These are phyloP conservation scores for Haberlea rhodopensis DNA, from an alignment of 257 asterid species.

Conservation along the genomic window DNA sequence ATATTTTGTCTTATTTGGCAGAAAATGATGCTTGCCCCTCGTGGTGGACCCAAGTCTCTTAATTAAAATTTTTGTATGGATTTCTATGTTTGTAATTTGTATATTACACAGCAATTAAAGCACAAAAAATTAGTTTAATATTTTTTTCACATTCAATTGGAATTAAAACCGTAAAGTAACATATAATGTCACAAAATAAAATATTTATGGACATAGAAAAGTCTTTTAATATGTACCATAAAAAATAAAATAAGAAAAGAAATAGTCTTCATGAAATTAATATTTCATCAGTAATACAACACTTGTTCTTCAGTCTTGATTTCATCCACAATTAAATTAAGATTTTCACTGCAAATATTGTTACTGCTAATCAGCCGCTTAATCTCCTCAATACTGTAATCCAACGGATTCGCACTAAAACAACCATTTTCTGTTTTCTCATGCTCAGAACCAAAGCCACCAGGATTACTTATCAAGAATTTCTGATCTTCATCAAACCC, in stretches of 20 bases:
- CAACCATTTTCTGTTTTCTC: constrained; percentile 16
- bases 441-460: constrained; percentile 12
- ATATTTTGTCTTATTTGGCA: background rate
- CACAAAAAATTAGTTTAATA: constrained; percentile 22
- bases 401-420: constrained; percentile 41
- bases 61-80: too few relatives aligned
- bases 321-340: constrained; percentile 46
- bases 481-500: constrained; percentile 31
- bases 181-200: constrained; percentile 23
- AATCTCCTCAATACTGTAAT: constrained; percentile 67
- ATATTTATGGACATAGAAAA: constrained; percentile 16
- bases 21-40: background rate
- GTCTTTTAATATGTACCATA: constrained; percentile 17
- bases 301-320: constrained; percentile 50
- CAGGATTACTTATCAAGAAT: constrained; percentile 15
- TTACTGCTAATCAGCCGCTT: constrained; percentile 63
- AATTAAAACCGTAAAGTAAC: constrained; percentile 22
- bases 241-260: constrained; percentile 14
- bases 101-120: background rate
- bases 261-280: constrained; percentile 16
- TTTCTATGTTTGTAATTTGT: too few relatives aligned
- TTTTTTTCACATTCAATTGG: constrained; percentile 24
- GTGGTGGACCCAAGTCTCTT: background rate
- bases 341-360: constrained; percentile 21
- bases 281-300: constrained; percentile 24